Evolutionary conservation across 2,329 filamentous ascomycete species (phyloP), one percentile per base, ranked within the genome.

Genomic region (Juglanconis oblonga): DNA sequence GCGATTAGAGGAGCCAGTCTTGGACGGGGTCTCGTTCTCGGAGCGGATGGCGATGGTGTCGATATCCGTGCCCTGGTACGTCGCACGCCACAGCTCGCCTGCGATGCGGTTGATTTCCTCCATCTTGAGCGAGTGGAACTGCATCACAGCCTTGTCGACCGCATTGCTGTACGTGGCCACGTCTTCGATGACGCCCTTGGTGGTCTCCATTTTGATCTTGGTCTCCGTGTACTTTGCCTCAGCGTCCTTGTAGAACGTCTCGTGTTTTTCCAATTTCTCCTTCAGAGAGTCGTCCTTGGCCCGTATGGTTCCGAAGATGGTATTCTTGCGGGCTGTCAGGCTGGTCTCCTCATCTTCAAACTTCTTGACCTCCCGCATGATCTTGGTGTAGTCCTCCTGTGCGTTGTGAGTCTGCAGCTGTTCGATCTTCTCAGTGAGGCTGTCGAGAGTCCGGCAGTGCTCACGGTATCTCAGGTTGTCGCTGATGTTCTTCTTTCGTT

Each of bases 101-200:
- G 96, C 89, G 73, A 97, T 97, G 59, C 87, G 85, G 75, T 99
- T 99, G 73, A 99, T 94, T 73, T 99, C 93, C 67, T 95, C 91
- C 95, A 99, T 99, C 80, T 99, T 99, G 71, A 97, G 79, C 35
- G 88, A 84, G 77, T 99, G 95, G 71, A 94, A 99, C 69, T 91
- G 91, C 91, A 99, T 97, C 70, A 99, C 96, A 51, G 95, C 96
- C 70, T 95, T 92, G 78, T 98, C 94, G 11, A 99, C 83, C 7
- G 95, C 95, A 9, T 85, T 82, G 48, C 86, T 83, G 71, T 96
- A 98, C 45, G 91, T 89, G 6, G 83, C 89, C 40, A 99, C 79
- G 71, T 99, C 95, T 59, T 96, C 92, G 57, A 97, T 91, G 3
- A 92, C 94, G 3, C 93, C 94, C 73, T 93, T 96, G 52, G 92